phyloP scores from a whole-genome alignment of 2,329 filamentous ascomycete species.

The Magnaporthales sp. region DNA sequence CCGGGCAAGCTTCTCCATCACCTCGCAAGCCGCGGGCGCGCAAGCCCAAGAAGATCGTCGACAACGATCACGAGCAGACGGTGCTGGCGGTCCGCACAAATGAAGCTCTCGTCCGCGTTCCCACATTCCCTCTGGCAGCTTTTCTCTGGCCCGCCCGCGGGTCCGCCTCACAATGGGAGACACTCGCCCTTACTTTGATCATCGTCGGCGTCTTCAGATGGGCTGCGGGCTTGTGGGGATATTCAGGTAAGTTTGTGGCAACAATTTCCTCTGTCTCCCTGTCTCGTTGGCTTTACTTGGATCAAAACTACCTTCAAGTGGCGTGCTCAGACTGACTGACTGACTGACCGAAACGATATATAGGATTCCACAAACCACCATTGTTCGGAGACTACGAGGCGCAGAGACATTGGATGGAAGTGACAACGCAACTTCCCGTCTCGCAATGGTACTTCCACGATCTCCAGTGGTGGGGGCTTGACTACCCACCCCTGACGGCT shows the following conservation, averaged over 20 bases:
- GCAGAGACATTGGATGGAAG: slow-evolving; percentile 97
- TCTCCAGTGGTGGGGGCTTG: slow-evolving; percentile 92
- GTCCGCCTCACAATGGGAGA: slow-evolving; percentile 82
- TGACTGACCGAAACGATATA: neutral
- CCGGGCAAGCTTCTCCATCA: slow-evolving; percentile 34
- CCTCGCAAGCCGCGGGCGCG: slow-evolving; percentile 49
- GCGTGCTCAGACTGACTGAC: neutral
- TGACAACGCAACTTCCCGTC: slow-evolving; percentile 80
- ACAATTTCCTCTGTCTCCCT: neutral
- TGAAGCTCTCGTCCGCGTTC: slow-evolving; percentile 44
- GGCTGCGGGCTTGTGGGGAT: slow-evolving; percentile 88
- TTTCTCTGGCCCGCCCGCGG: slow-evolving; percentile 89
- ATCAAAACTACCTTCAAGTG: neutral
- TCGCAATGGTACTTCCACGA: slow-evolving; percentile 99
- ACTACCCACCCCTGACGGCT: slow-evolving; percentile 94
- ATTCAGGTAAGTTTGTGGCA: slow-evolving; percentile 58
- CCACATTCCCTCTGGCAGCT: slow-evolving; percentile 84
- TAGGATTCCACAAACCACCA: slow-evolving; percentile 71
- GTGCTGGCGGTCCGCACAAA: slow-evolving; percentile 14
- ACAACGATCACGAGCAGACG: slow-evolving; percentile 17
- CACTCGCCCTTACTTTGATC: slow-evolving; percentile 83
- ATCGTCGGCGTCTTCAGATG: slow-evolving; percentile 85
- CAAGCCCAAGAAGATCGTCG: slow-evolving; percentile 42
- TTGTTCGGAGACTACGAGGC: slow-evolving; percentile 98
- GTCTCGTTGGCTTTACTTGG: neutral